Base-by-base conservation (phyloP, 129 eudicot genomes). In the Arctium minus region DNA sequence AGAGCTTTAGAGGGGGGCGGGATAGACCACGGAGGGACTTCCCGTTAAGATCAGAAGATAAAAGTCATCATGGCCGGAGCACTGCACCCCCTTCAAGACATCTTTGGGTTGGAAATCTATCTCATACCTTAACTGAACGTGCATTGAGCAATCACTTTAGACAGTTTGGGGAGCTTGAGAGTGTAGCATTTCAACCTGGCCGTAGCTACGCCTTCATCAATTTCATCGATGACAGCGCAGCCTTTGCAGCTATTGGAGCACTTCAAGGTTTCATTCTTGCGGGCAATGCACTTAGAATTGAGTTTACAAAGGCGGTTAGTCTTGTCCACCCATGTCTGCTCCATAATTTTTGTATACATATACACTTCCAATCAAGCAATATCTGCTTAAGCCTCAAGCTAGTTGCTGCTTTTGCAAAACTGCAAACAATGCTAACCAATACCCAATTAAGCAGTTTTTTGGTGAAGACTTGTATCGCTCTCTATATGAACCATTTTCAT, bases 221-320 rank as follows among this genome's bases (percentile, higher is more conserved):
- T 79, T 94, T 85, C 77, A 91, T 83, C 72, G 80, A 89, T 69
- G 97, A 88, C 2, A 90, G 88, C 40, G 98, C 91, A 38, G 97
- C 98, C 1, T 88, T 89, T 84, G 94, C 89, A 53, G 98, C 98
- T 4, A 10, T 82, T 76, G 85, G 86, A 82, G 90, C 86, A 67
- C 98, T 94, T 86, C 98, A 94, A 86, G 98, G 98, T 53, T 92
- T 88, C 91, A 37, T 65, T 79, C 82, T 94, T 60, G 97, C 89
- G 18, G 98, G 97, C 85, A 89, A 87, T 88, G 92, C 98, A 62
- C 94, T 94, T 91, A 94, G 82, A 86, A 91, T 94, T 87, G 97
- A 94, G 94, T 94, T 92, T 94, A 86, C 98, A 44, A 94, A 94
- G 97, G 91, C 97, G 98, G 98, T 94, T 94, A 94, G 98, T 94